Conservation (phyloP, 257 asterid genomes). For the Oldenlandia corymbosa region DNA sequence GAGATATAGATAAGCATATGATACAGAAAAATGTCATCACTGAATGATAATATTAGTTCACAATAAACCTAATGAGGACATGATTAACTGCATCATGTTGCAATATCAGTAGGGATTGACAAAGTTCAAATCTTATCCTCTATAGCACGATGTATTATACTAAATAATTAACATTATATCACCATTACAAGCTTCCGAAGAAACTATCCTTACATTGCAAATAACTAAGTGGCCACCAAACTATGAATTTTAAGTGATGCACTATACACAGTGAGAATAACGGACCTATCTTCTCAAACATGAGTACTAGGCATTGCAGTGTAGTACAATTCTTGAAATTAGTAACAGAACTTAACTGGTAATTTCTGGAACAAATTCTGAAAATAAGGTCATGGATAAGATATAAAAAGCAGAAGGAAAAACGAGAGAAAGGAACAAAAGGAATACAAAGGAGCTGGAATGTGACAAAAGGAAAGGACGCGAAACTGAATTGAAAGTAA, state of each 20-base stretch:
- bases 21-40: not conserved
- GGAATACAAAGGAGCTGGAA: too few relatives aligned
- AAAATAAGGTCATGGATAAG: too few relatives aligned
- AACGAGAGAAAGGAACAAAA: too few relatives aligned
- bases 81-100: not conserved
- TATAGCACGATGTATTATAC: not conserved
- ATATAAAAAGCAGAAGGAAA: not conserved
- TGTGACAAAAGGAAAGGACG: not conserved
- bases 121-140: not conserved
- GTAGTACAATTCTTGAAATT: too few relatives aligned
- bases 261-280: too few relatives aligned
- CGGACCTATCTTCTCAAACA: too few relatives aligned
- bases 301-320: too few relatives aligned
- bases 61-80: not conserved
- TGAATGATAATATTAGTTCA: not conserved
- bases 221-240: too few relatives aligned
- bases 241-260: too few relatives aligned
- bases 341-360: too few relatives aligned
- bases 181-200: not conserved
- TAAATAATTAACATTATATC: not conserved
- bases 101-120: not conserved
- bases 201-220: not conserved
- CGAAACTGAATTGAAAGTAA: not conserved
- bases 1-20: slow-evolving; percentile 14
- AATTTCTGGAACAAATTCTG: too few relatives aligned